Percentiles rank a stretch among this genome's conserved stretches.
Conservation (phyloP, 257 asterid species). For the Rehmannia glutinosa region DNA sequence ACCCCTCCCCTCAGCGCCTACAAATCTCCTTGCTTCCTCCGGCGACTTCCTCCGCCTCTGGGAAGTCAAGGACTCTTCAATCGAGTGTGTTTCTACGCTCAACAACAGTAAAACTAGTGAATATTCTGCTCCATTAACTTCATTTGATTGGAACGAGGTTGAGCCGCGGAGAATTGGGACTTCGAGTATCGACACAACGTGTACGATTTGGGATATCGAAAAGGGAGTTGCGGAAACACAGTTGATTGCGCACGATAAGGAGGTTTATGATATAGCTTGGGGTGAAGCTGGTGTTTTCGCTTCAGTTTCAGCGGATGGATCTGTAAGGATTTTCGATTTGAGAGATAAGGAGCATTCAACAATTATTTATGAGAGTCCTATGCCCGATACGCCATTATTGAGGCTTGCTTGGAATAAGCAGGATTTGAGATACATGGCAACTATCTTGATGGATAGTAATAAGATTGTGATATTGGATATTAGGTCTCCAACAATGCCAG, state of each 20-base stretch:
- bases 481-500: conserved; percentile 79
- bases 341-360: conserved; percentile 94
- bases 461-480: conserved; percentile 82
- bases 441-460: conserved; percentile 78
- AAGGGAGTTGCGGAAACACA: conserved; percentile 79
- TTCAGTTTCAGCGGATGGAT: conserved; percentile 87
- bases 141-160: conserved; percentile 90
- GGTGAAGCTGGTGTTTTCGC: conserved; percentile 90
- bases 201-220: conserved; percentile 89
- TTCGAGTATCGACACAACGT: conserved; percentile 82
- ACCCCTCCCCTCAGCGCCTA: conserved; percentile 50
- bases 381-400: conserved; percentile 72
- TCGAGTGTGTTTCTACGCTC: conserved; percentile 40
- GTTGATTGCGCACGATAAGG: conserved; percentile 84
- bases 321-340: conserved; percentile 79
- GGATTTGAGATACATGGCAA: conserved; percentile 93
- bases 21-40: conserved; percentile 73
- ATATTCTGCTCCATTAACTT: conserved; percentile 77
- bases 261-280: conserved; percentile 95
- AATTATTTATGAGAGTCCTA: conserved; percentile 78
- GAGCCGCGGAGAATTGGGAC: conserved; percentile 83
- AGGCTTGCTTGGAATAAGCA: conserved; percentile 97
- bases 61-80: conserved; percentile 53
- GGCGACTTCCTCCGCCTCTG: conserved; percentile 93
- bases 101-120: conserved; percentile 74